Base-by-base conservation (phyloP, 371 early-diverging fungal genomes). In the Actinomortierella wolfii region DNA sequence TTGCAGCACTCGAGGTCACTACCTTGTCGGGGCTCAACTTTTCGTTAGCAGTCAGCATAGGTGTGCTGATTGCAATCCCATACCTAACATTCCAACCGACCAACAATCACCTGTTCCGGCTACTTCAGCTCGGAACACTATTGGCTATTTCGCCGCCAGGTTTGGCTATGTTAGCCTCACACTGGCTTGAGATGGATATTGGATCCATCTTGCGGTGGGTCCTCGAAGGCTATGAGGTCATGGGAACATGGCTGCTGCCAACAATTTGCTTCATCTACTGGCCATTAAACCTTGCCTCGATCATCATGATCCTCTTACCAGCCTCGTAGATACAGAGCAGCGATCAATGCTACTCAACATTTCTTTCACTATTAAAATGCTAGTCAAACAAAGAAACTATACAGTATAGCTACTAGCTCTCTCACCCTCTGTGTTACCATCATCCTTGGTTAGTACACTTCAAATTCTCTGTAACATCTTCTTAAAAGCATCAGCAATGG, bases 1-100 rank as follows among this genome's bases (percentile, higher is more conserved):
- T 87, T 48, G 83, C 91, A 28, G 94, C 91, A 3, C 70, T 89
- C 41, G 71, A 81, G 15, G 81, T 95, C n/a, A 83, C 92, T 6
- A 87, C 89, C 0, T 78, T 94, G 1, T 87, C 94, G 1, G 86
- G 90, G 15, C 81, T 92, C 55, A 97, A 97, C 77, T 94, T 93
- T 56, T 90, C 90, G 60, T 68, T 96, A 45, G 90, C 94, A 0
- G 83, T 94, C 0, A 79, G 81, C 11, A 79, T 91, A 17, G 94
- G 92, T 42, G 62, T 89, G 11, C 62, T 89, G 23, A 80, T 86
- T 17, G 86, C 89, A 2, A 73, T 93, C 9, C 88, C 91, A 0
- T 85, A 90, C 53, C 73, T 85, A 39, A 49, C 88, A 1, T 82
- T 86, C 50, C 70, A 66, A 18, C 86, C 90, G 2, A 76, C 80